Evolutionary conservation across 768 basidiomycete genomes (phyloP).

Genomic region (Trametes sanguinea): DNA sequence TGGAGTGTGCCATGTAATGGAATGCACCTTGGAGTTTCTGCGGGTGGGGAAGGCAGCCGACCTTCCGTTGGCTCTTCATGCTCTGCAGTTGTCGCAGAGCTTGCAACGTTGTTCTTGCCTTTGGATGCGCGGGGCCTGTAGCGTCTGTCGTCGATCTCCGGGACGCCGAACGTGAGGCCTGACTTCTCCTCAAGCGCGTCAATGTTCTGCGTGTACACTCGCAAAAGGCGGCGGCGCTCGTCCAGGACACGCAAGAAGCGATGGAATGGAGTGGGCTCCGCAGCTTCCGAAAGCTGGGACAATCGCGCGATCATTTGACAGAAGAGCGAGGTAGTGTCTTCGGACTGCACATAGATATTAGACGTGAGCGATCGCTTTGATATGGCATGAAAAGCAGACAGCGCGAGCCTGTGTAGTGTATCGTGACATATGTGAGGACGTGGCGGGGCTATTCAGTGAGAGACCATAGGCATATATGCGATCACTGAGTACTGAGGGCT

Average conservation of each 20-base stretch:
- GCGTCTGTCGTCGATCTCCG: slow-evolving; percentile 62
- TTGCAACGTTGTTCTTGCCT: slow-evolving; percentile 26
- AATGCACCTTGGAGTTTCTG: slow-evolving; percentile 76
- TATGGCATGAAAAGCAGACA: not conserved
- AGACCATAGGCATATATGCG: no score
- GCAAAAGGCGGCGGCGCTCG: slow-evolving; percentile 70
- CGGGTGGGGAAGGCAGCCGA: slow-evolving; percentile 52
- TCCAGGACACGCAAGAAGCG: slow-evolving; percentile 72
- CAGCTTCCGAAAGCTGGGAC: slow-evolving; percentile 68
- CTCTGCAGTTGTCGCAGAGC: not conserved
- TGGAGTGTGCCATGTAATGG: slow-evolving; percentile 89
- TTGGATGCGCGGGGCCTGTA: slow-evolving; percentile 51
- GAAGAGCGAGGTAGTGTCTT: slow-evolving; percentile 72
- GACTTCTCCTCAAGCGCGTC: slow-evolving; percentile 85
- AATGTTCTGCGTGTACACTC: slow-evolving; percentile 94
- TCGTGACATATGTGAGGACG: not conserved
- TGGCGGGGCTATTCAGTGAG: no score
- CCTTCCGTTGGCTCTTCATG: slow-evolving; percentile 3
- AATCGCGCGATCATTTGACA: slow-evolving; percentile 90
- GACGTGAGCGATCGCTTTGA: not conserved
- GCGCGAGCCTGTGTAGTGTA: not conserved
- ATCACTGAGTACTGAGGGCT: no score
- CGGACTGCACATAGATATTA: slow-evolving; percentile 50
- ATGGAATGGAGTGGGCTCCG: slow-evolving; percentile 83
- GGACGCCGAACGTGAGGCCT: slow-evolving; percentile 87